Evolutionary conservation across 345 rosid genomes (phyloP).

Genomic region (Mangifera indica): DNA sequence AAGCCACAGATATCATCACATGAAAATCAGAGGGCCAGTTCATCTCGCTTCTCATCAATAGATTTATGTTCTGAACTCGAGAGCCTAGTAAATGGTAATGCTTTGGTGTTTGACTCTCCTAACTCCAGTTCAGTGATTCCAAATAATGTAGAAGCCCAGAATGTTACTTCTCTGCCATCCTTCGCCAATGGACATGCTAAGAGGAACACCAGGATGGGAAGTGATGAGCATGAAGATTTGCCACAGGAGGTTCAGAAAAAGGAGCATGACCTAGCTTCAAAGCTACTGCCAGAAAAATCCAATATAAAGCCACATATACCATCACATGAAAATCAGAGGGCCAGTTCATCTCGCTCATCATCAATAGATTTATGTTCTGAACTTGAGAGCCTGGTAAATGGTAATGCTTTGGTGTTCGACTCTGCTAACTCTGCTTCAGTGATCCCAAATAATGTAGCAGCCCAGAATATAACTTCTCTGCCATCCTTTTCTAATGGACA

Average conservation of each 20-base stretch:
- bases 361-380: slow-evolving; percentile 51
- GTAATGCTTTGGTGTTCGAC: slow-evolving; percentile 28
- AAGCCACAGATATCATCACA: slow-evolving; percentile 6
- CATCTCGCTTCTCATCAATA: slow-evolving; percentile 46
- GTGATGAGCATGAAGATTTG: slow-evolving; percentile 23
- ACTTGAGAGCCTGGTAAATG: slow-evolving; percentile 41
- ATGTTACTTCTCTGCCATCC: slow-evolving; percentile 29
- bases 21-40: slow-evolving; percentile 32
- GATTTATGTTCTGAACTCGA: slow-evolving; percentile 47
- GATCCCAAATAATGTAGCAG: slow-evolving; percentile 15
- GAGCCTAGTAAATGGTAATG: slow-evolving; percentile 39
- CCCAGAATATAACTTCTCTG: slow-evolving; percentile 26
- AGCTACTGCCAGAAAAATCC: too few species aligned
- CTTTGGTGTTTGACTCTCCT: slow-evolving; percentile 29
- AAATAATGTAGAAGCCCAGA: slow-evolving; percentile 17
- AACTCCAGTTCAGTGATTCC: slow-evolving; percentile 24
- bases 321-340: slow-evolving; percentile 27
- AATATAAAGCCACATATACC: too few species aligned
- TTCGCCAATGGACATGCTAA: slow-evolving; percentile 23
- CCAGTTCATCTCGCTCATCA: slow-evolving; percentile 40
- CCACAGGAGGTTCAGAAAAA: slow-evolving; percentile 27
- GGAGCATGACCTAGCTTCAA: too few species aligned
- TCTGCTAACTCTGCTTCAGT: slow-evolving; percentile 31
- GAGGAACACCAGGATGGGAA: slow-evolving; percentile 21
- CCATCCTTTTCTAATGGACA: slow-evolving; percentile 22